Evolutionary conservation across 257 asterid genomes (phyloP).

Genomic region (Primulina huaijiensis): DNA sequence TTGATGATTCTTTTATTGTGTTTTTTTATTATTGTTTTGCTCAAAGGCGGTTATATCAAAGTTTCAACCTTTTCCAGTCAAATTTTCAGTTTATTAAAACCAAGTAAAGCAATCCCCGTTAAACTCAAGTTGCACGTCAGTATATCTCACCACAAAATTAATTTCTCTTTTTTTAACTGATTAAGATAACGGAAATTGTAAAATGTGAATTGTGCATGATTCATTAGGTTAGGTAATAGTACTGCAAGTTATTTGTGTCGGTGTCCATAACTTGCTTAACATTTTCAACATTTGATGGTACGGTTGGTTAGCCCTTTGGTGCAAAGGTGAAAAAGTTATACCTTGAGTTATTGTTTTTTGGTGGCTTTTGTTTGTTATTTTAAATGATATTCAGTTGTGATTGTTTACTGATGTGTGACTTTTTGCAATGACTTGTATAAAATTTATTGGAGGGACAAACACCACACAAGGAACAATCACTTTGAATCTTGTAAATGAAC

Average conservation of each 20-base stretch:
- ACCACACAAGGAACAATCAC: background rate
- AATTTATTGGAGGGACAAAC: background rate
- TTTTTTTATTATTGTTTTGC: background rate
- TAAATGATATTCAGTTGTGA: background rate
- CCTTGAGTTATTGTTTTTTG: background rate
- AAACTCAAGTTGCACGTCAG: background rate
- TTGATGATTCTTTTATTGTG: background rate
- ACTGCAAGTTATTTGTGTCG: background rate
- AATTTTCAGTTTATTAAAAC: background rate
- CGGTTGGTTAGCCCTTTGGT: constrained; percentile 1
- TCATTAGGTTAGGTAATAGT: background rate
- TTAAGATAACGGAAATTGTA: background rate
- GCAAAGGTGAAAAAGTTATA: constrained; percentile 9
- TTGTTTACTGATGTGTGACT: background rate
- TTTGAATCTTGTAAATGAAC: background rate
- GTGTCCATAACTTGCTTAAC: background rate
- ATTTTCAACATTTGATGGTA: background rate
- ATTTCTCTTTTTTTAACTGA: background rate
- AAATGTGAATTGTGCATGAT: background rate
- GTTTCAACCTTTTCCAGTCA: background rate
- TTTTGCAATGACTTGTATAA: background rate
- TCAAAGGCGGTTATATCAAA: background rate
- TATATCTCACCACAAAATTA: too few species aligned
- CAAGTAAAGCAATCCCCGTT: background rate
- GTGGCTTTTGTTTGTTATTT: constrained; percentile 9